Percentiles rank a stretch among this genome's conserved stretches.
Evolutionary conservation across 495 filamentous ascomycete genomes (phyloP).

Genomic region (Podospora pseudopauciseta): DNA sequence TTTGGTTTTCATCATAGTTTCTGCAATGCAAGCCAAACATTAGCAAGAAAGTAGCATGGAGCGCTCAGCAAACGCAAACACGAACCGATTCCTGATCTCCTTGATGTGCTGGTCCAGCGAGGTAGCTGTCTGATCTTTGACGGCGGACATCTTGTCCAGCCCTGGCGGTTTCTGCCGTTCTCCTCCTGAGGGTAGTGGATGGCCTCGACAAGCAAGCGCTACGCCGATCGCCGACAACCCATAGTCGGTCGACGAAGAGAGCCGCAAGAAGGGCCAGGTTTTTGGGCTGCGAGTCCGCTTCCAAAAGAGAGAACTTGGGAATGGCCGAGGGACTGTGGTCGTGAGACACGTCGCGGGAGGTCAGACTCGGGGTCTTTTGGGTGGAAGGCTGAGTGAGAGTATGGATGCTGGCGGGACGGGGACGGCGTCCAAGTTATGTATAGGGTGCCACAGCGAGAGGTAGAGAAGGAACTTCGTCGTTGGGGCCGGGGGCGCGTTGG

Average conservation of each 20-base stretch:
- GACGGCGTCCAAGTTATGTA: background rate
- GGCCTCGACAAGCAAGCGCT: slow-evolving; percentile 27
- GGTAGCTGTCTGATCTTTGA: slow-evolving; percentile 29
- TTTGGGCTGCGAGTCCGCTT: background rate
- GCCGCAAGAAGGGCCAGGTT: background rate
- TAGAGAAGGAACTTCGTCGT: background rate
- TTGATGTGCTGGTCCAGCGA: slow-evolving; percentile 34
- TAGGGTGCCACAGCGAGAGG: too few species aligned
- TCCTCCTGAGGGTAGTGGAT: slow-evolving; percentile 13
- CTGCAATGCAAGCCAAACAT: slow-evolving; percentile 12
- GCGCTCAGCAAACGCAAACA: background rate
- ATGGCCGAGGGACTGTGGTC: background rate
- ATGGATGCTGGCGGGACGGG: background rate
- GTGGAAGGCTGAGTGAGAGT: background rate
- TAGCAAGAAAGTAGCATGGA: background rate
- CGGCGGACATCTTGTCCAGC: slow-evolving; percentile 30
- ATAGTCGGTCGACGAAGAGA: slow-evolving; percentile 26
- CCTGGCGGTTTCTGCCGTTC: slow-evolving; percentile 7
- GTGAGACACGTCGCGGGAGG: too few species aligned
- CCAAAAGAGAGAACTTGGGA: background rate
- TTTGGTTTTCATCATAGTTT: slow-evolving; percentile 33
- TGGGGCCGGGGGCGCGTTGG: background rate
- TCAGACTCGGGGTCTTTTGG: too few species aligned
- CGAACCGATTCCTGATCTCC: slow-evolving; percentile 34
- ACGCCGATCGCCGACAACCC: slow-evolving; percentile 27